Percentiles rank a stretch among this genome's conserved stretches.
Evolutionary conservation across 2,329 filamentous ascomycete genomes (phyloP).

Genomic region (Alternaria triticimaculans): DNA sequence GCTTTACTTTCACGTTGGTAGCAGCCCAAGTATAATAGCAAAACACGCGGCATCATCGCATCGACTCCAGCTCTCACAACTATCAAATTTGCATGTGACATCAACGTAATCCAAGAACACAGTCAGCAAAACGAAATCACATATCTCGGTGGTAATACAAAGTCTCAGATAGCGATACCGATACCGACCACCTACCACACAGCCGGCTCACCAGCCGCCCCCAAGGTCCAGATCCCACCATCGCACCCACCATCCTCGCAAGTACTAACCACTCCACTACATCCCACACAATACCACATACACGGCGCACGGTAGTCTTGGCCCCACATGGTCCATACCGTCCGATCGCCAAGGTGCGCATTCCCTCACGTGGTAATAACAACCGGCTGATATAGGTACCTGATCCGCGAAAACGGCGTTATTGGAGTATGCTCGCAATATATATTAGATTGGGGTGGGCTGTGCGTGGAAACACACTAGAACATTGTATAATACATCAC

Average conservation of each 20-base stretch:
- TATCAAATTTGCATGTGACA: background rate
- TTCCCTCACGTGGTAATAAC: background rate
- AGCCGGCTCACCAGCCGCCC: background rate
- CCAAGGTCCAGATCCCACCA: background rate
- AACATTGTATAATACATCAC: background rate
- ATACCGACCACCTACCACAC: background rate
- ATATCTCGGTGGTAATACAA: background rate
- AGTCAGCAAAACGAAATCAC: background rate
- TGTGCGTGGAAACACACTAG: background rate
- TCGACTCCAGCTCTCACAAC: no score
- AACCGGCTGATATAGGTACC: background rate
- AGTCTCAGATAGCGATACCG: background rate
- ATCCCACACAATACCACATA: background rate
- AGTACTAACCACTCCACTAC: background rate
- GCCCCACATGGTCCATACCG: background rate
- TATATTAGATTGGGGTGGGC: background rate
- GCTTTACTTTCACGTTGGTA: background rate
- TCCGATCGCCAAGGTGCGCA: background rate
- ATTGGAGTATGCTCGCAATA: background rate
- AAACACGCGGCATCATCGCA: background rate
- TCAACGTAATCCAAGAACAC: background rate
- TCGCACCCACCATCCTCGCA: background rate
- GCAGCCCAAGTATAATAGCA: background rate
- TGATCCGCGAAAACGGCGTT: background rate
- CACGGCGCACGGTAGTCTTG: background rate